Percentiles rank a stretch among this genome's conserved stretches.
phyloP scores from a whole-genome alignment of 139 green algal species.

The Gonium pectorale region DNA sequence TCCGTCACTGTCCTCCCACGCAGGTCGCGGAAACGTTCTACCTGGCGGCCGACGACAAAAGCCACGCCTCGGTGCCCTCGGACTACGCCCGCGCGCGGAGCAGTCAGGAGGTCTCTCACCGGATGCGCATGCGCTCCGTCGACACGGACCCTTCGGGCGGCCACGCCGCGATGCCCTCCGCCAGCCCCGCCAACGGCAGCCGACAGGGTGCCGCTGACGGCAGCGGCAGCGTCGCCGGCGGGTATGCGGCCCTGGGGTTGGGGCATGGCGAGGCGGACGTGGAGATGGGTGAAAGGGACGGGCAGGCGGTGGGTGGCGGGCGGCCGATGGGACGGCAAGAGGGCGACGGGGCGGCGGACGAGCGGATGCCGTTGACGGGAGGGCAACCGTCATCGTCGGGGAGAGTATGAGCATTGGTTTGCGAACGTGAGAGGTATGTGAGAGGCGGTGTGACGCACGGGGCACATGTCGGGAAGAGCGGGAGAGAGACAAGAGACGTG shows the following conservation, averaged over 20 bases:
- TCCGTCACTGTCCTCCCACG: not conserved
- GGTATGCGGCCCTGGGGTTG: no score
- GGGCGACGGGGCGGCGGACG: not conserved
- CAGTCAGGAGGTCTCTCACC: not conserved
- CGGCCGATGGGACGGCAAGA: not conserved
- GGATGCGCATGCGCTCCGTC: not conserved
- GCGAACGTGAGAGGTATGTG: not conserved
- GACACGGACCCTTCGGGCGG: not conserved
- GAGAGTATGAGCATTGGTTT: not conserved
- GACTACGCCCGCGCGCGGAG: not conserved
- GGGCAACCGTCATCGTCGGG: not conserved
- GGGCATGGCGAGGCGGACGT: not conserved
- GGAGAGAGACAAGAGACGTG: no score
- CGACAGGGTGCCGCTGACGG: not conserved
- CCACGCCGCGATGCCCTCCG: not conserved
- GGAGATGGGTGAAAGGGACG: not conserved
- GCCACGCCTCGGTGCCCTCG: not conserved
- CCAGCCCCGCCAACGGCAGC: not conserved
- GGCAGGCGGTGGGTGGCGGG: not conserved
- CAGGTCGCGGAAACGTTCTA: slow-evolving; percentile 31
- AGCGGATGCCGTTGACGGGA: slow-evolving; percentile 15
- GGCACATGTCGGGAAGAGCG: no score
- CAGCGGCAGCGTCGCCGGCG: not conserved
- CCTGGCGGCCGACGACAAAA: slow-evolving; percentile 11
- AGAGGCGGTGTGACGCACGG: no score